Evolutionary conservation across 1,284 basidiomycete genomes (phyloP).

Genomic region (Takashimella tepidaria): DNA sequence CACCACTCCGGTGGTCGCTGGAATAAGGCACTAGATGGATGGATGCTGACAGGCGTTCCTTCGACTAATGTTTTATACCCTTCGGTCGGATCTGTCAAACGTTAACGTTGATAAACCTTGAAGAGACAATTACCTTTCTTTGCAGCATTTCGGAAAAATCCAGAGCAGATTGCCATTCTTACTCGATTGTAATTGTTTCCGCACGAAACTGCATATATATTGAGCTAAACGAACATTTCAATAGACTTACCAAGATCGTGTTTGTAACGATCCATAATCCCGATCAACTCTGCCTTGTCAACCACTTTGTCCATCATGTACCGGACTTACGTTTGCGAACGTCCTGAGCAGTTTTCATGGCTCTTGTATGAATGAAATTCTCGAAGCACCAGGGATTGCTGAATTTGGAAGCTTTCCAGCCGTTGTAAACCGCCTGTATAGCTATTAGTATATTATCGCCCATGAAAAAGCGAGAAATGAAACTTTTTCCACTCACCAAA

Average conservation of each 20-base stretch:
- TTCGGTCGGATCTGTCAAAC: slow-evolving; percentile 42
- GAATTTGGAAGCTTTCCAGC: slow-evolving; percentile 93
- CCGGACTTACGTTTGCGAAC: slow-evolving; percentile 69
- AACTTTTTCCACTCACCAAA: slow-evolving; percentile 46
- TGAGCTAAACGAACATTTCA: not conserved
- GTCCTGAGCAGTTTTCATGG: slow-evolving; percentile 95
- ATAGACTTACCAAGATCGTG: slow-evolving; percentile 65
- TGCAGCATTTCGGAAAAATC: slow-evolving; percentile 91
- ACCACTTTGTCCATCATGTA: not conserved
- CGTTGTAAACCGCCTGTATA: slow-evolving; percentile 80
- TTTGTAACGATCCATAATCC: slow-evolving; percentile 99
- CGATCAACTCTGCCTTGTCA: slow-evolving; percentile 61
- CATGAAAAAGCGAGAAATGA: too few species aligned
- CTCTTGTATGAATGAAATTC: slow-evolving; percentile 96
- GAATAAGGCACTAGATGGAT: slow-evolving; percentile 95
- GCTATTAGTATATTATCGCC: not conserved
- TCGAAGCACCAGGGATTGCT: slow-evolving; percentile 96
- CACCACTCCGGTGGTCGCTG: slow-evolving; percentile 81
- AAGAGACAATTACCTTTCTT: slow-evolving; percentile 71
- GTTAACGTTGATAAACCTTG: slow-evolving; percentile 4
- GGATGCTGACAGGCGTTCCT: slow-evolving; percentile 94
- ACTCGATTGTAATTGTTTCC: slow-evolving; percentile 91
- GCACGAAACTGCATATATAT: slow-evolving; percentile 43
- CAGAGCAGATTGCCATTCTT: slow-evolving; percentile 91
- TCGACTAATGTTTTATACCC: slow-evolving; percentile 99